phyloP scores from a whole-genome alignment of 257 asterid genomes.

The Apocynum venetum region DNA sequence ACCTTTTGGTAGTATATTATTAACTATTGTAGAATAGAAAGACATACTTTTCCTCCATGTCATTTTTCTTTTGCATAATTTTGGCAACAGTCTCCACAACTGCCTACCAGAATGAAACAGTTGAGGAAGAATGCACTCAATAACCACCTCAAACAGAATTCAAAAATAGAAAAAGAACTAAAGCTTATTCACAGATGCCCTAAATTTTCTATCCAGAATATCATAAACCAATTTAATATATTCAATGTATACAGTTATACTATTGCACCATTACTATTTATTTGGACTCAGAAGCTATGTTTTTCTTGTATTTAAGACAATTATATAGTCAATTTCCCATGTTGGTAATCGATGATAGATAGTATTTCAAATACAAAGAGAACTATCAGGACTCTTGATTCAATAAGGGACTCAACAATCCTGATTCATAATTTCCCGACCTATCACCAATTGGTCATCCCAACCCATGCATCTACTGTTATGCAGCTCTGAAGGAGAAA shows the following conservation, averaged over 20 bases:
- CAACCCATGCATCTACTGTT: not conserved
- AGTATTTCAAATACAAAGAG: not conserved
- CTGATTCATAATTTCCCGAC: not conserved
- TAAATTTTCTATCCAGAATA: not conserved
- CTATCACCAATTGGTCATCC: not conserved
- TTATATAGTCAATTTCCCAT: not conserved
- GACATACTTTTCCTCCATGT: slow-evolving; percentile 66
- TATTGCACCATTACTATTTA: not conserved
- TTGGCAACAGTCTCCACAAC: slow-evolving; percentile 86
- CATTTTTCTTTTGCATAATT: slow-evolving; percentile 77
- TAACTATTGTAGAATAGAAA: slow-evolving; percentile 15
- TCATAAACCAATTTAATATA: not conserved
- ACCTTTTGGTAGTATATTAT: slow-evolving; percentile 1
- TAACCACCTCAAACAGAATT: not conserved
- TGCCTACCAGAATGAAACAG: slow-evolving; percentile 52
- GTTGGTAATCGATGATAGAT: not conserved
- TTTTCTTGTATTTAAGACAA: not conserved
- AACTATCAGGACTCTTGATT: not conserved
- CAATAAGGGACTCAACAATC: not conserved
- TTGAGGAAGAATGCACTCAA: slow-evolving; percentile 7
- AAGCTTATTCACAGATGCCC: not conserved
- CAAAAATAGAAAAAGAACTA: not conserved
- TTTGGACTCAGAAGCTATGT: not conserved
- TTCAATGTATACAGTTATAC: not conserved
- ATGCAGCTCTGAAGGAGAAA: not conserved